phyloP scores from a whole-genome alignment of 2,329 filamentous ascomycete genomes.

The Fusarium zealandicum region DNA sequence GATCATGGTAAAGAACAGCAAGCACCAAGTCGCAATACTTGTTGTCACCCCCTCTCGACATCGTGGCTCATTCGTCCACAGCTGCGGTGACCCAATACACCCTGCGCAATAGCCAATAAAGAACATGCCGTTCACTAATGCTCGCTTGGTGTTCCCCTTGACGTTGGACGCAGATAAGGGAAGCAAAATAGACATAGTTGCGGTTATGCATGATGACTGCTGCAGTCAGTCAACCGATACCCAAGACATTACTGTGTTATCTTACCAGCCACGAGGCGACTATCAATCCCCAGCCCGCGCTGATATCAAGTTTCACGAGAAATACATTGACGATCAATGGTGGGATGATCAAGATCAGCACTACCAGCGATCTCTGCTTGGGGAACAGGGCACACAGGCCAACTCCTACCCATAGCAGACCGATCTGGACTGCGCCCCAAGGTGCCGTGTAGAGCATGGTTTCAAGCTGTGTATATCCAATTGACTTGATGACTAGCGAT shows the following conservation, averaged over 20 bases:
- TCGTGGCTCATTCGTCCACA: conserved; percentile 54
- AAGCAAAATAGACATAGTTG: conserved; percentile 52
- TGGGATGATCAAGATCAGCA: conserved; percentile 49
- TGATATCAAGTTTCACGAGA: conserved; percentile 50
- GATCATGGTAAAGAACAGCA: not conserved
- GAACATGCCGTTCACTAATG: conserved; percentile 56
- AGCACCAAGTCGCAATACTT: not conserved
- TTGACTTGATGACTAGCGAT: conserved; percentile 56
- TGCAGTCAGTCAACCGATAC: not conserved
- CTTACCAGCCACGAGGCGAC: conserved; percentile 54
- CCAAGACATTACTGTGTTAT: not conserved
- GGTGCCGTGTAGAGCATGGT: conserved; percentile 58
- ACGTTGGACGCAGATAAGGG: conserved; percentile 52
- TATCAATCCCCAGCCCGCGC: conserved; percentile 56
- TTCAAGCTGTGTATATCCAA: conserved; percentile 53
- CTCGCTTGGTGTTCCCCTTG: conserved; percentile 59
- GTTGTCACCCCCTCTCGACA: conserved; percentile 57
- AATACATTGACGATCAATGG: conserved; percentile 55
- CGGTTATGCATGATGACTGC: conserved; percentile 53
- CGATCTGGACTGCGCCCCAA: conserved; percentile 56
- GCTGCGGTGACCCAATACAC: conserved; percentile 49
- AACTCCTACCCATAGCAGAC: conserved; percentile 55
- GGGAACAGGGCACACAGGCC: conserved; percentile 50
- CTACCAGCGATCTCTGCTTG: conserved; percentile 48
- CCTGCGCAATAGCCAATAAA: conserved; percentile 57